A percentile compares a stretch with the other conserved stretches of the same genome.
phyloP scores from a whole-genome alignment of 352 stramenopile genomes.

The Phytophthora rubi region DNA sequence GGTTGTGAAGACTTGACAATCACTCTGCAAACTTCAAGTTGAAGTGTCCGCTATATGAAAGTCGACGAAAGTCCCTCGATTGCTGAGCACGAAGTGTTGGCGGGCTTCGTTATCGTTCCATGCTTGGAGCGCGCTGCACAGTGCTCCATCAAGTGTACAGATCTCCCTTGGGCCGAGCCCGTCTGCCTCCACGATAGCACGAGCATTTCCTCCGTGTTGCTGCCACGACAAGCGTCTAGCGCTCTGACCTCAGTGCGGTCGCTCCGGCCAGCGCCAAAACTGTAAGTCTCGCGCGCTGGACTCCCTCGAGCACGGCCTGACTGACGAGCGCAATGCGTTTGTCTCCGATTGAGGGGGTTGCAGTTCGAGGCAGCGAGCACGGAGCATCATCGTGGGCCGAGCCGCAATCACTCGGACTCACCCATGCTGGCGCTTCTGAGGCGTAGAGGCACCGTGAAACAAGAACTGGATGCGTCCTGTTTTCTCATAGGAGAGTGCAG shows the following conservation, averaged over 20 bases:
- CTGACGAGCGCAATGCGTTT: constrained; percentile 1
- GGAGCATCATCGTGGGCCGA: not conserved
- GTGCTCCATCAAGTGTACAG: not conserved
- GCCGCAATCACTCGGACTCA: not conserved
- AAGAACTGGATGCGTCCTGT: not conserved
- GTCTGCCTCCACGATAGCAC: not conserved
- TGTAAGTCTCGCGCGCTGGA: not conserved
- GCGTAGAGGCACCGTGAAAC: not conserved
- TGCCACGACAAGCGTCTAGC: not conserved
- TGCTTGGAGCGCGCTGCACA: not conserved
- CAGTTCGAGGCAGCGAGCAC: not conserved
- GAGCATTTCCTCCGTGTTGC: not conserved
- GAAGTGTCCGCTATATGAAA: constrained; percentile 4
- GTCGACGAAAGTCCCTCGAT: not conserved
- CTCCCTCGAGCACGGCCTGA: not conserved
- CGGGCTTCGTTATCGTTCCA: not conserved
- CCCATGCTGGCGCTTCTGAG: not conserved
- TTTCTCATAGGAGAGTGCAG: not conserved
- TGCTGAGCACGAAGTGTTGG: not conserved
- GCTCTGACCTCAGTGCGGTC: not conserved
- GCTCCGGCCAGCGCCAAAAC: not conserved
- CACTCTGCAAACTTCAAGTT: constrained; percentile 8
- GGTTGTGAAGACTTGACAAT: not conserved
- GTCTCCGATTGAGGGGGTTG: not conserved
- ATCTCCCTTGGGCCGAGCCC: not conserved